phyloP scores from a whole-genome alignment of 306 rosid species.

The Quercus mongolica region DNA sequence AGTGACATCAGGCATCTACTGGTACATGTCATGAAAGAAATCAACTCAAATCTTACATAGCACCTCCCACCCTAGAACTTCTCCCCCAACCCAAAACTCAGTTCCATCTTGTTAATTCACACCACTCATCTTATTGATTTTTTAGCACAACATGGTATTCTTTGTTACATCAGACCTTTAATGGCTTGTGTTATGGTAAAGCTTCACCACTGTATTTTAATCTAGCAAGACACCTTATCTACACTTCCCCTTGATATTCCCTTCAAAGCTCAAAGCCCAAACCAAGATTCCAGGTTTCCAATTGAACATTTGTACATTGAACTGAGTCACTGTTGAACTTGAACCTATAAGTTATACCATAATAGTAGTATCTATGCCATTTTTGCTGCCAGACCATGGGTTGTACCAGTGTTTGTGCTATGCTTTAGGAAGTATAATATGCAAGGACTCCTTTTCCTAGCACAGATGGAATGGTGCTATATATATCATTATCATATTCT shows the following conservation, averaged over 20 bases:
- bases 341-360: not conserved
- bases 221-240: not conserved
- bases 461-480: constrained; percentile 3
- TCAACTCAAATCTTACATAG: not conserved
- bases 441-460: not conserved
- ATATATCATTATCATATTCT: not conserved
- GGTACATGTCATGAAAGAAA: not conserved
- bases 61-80: not conserved
- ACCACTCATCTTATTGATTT: too few relatives aligned
- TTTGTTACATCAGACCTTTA: too few relatives aligned
- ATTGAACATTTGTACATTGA: not conserved
- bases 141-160: too few relatives aligned
- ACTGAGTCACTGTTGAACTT: not conserved
- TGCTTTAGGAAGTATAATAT: not conserved
- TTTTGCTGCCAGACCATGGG: not conserved
- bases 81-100: not conserved
- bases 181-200: not conserved
- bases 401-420: too few relatives aligned
- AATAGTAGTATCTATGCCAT: not conserved
- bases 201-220: not conserved
- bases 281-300: not conserved
- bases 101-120: not conserved
- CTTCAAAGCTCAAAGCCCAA: not conserved
- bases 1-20: too few relatives aligned
- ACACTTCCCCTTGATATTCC: too few relatives aligned